Base-by-base conservation (phyloP, 2,329 filamentous ascomycete genomes). In the Nigrospora oryzae region DNA sequence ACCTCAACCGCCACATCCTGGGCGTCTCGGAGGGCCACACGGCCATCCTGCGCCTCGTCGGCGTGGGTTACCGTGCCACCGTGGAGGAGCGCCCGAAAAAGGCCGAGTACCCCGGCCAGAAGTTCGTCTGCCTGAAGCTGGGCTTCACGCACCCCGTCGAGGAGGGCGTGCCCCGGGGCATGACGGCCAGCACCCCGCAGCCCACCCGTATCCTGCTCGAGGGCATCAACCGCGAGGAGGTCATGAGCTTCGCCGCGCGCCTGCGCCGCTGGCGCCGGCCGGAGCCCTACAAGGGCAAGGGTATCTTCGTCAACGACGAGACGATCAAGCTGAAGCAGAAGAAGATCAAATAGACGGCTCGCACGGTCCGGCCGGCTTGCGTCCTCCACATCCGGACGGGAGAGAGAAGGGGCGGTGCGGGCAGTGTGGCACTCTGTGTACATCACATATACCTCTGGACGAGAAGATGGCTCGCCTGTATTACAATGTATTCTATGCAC, bases 271-370 rank as follows among this genome's bases (percentile, higher is more conserved):
- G 91, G 91, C 83, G 93, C 62, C 79, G 78, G 52, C 93, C 93
- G 30, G 93, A 98, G 70, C 93, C 93, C 53, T 98, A 98, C 69
- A 98, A 98, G 80, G 93, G 93, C 54, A 97, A 98, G 81, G 93
- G 93, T 57, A 95, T 98, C 56, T 98, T 97, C 64, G 84, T 98
- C 57, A 94, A 97, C 61, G 89, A 90, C 51, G 89, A 98, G 76
- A 96, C 89, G 30, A 96, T 98, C 70, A 95, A 86, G 77, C 67
- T 98, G 67, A 98, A 98, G 83, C 85, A 88, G 60, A 98, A 96
- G 84, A 93, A 91, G 79, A 89, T 91, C 66, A 91, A 90, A 75
- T 93, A 82, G 71, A 62, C 54, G 15, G 16, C 43, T 2, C 5
- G n/a, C 23, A 7, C 8, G 5, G 4, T 28, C 10, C 23, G 23